Base-by-base conservation (phyloP, 2,329 filamentous ascomycete genomes). In the Pestalotiopsis sp. region DNA sequence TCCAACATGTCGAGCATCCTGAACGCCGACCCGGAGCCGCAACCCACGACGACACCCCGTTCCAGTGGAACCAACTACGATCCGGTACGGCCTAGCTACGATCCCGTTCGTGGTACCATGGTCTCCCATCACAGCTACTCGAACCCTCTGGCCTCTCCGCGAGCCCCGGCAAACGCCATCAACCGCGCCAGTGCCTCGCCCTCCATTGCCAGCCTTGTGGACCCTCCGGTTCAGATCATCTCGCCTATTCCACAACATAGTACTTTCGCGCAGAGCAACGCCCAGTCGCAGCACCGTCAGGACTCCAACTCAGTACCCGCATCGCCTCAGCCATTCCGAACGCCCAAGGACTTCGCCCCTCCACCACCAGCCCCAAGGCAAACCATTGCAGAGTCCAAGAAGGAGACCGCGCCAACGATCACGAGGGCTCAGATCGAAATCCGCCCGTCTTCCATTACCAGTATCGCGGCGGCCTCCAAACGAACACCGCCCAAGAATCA, bases 121-220 rank as follows among this genome's bases (percentile, higher is more conserved):
- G 75, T 87, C 60, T 74, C 85, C 72, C 82, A 86, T 78, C 81
- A 87, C 80, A 77, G 85, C 71, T 82, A 83, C 7, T 82, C 83
- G 5, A 82, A 78, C 27, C 73, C 85, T 3, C 77, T 86, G 67
- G 83, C 83, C 40, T 89, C 88, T 7, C 88, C 87, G n/a, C 83
- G 85, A 61, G 80, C 78, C 3, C 80, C 81, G 13, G 75, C 80
- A 23, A 69, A 68, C n/a, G 65, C 81, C 4, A 75, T 87, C 66
- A 91, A 92, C 80, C 89, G 92, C 67, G 92, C 93, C n/a, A 95
- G 93, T 77, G 92, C 92, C 52, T 98, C 95, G 4, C 95, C 95
- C 1, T 95, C 95, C 2, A 97, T 98, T 73, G 92, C 94, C 5
- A 97, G 93, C 80, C 87, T 98, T 68, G 93, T 98, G 65, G 94